A percentile compares a stretch with the other conserved stretches of the same genome.
phyloP scores from a whole-genome alignment of 768 basidiomycete species.

The Lyophyllum decastes region DNA sequence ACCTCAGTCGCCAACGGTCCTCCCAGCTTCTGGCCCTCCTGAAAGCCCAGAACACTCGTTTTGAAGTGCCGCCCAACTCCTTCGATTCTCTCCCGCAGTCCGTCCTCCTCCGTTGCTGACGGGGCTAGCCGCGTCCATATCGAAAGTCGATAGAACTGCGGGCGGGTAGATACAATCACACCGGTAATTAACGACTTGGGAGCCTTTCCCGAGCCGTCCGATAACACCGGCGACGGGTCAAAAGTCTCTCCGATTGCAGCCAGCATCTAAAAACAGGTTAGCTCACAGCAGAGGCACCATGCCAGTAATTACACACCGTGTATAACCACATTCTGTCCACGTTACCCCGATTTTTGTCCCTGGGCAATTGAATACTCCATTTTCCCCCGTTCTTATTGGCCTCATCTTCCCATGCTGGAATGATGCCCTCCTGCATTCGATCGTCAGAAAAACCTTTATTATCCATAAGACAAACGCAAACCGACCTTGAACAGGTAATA shows the following conservation, averaged over 20 bases:
- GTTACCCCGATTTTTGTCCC: conserved; percentile 82
- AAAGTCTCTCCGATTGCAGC: conserved; percentile 99
- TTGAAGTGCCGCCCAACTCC: conserved; percentile 91
- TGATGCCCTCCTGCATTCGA: conserved; percentile 78
- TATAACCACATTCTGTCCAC: conserved; percentile 99
- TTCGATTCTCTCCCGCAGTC: conserved; percentile 78
- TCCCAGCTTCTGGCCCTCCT: conserved; percentile 69
- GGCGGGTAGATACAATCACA: conserved; percentile 93
- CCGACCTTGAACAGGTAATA: conserved; percentile 97
- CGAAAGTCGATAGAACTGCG: conserved; percentile 93
- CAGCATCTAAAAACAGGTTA: conserved; percentile 72
- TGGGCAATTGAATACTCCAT: conserved; percentile 97
- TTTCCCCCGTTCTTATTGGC: conserved; percentile 98
- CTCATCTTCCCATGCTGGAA: conserved; percentile 97
- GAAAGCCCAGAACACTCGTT: conserved; percentile 80
- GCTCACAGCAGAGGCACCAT: neutral
- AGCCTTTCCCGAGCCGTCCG: conserved; percentile 41
- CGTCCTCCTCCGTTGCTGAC: conserved; percentile 45
- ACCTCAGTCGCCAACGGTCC: conserved; percentile 94
- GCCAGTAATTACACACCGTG: conserved; percentile 58
- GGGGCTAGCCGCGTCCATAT: conserved; percentile 97
- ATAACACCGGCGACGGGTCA: conserved; percentile 74
- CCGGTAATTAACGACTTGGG: conserved; percentile 79
- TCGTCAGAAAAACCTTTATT: conserved; percentile 1
- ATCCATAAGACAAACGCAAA: conserved; percentile 1